Conservation (phyloP, 2,329 filamentous ascomycete genomes). For the Neonectria coccinea region DNA sequence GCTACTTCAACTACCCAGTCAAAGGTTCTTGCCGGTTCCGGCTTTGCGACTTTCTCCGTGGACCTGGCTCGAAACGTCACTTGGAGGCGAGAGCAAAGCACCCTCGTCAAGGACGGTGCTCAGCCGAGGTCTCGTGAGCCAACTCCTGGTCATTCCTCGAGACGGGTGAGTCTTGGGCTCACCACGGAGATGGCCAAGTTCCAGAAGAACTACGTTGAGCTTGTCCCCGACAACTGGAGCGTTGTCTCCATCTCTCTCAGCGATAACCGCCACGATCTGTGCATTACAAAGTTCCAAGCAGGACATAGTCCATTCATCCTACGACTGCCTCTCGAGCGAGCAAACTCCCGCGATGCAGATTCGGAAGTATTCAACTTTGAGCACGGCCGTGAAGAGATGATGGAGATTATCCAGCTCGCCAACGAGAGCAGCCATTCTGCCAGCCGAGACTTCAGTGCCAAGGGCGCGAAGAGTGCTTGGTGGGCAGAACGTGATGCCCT, state of each 20-base stretch:
- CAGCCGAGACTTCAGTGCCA: constrained; percentile 74
- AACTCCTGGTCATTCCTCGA: constrained; percentile 33
- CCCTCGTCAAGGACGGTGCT: constrained; percentile 54
- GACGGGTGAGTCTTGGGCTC: constrained; percentile 59
- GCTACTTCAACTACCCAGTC: constrained; percentile 65
- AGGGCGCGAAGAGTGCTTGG: constrained; percentile 84
- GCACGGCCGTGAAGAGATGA: constrained; percentile 81
- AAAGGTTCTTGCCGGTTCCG: constrained; percentile 61
- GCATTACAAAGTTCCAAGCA: constrained; percentile 85
- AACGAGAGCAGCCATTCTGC: constrained; percentile 84
- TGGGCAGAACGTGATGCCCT: constrained; percentile 87
- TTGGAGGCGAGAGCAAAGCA: constrained; percentile 73
- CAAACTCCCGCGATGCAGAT: constrained; percentile 83
- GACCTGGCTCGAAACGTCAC: constrained; percentile 79
- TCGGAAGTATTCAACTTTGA: constrained; percentile 84
- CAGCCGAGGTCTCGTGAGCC: constrained; percentile 17
- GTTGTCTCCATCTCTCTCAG: constrained; percentile 88
- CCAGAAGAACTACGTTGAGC: constrained; percentile 84
- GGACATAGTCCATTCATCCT: constrained; percentile 85
- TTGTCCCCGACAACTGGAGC: constrained; percentile 85
- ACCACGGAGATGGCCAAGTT: constrained; percentile 71
- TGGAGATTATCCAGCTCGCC: constrained; percentile 83
- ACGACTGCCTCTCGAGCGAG: constrained; percentile 84
- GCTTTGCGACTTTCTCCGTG: constrained; percentile 71
- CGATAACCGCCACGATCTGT: constrained; percentile 84